phyloP scores from a whole-genome alignment of 129 eudicot genomes.

The Scalesia atractyloides region DNA sequence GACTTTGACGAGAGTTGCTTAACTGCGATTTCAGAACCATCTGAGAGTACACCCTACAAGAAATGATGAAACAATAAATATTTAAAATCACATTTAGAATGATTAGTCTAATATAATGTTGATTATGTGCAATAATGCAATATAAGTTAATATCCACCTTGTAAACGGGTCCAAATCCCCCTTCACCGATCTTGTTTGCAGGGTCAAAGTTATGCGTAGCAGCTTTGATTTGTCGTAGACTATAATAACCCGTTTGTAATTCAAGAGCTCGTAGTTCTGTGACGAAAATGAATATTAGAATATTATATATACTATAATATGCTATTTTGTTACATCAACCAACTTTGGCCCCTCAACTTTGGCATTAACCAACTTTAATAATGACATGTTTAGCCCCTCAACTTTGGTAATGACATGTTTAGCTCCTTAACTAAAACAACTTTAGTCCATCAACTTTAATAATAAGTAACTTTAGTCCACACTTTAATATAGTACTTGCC shows the following conservation, averaged over 20 bases:
- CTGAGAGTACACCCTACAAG: slow-evolving; percentile 39
- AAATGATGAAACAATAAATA: neutral
- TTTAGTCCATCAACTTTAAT: too few species aligned
- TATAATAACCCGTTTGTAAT: slow-evolving; percentile 70
- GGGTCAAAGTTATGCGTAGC: slow-evolving; percentile 77
- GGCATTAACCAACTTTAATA: too few species aligned
- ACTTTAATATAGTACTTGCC: too few species aligned
- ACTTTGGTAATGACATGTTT: too few species aligned
- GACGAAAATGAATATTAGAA: slow-evolving; percentile 12
- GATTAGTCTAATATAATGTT: slow-evolving; percentile 5
- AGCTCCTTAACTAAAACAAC: too few species aligned
- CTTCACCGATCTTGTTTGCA: slow-evolving; percentile 86
- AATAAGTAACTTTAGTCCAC: too few species aligned
- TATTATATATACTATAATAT: neutral
- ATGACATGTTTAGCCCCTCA: too few species aligned
- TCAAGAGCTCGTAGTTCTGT: slow-evolving; percentile 77
- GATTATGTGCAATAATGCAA: neutral
- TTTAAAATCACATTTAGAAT: neutral
- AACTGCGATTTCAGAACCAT: slow-evolving; percentile 43
- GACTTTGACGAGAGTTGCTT: slow-evolving; percentile 46
- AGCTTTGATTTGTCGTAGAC: slow-evolving; percentile 69
- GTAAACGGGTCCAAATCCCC: slow-evolving; percentile 94
- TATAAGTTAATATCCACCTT: slow-evolving; percentile 47
- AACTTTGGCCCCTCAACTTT: too few species aligned
- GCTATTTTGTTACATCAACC: too few species aligned